Conservation (phyloP, 306 rosid genomes). For the Fragaria ananassa region DNA sequence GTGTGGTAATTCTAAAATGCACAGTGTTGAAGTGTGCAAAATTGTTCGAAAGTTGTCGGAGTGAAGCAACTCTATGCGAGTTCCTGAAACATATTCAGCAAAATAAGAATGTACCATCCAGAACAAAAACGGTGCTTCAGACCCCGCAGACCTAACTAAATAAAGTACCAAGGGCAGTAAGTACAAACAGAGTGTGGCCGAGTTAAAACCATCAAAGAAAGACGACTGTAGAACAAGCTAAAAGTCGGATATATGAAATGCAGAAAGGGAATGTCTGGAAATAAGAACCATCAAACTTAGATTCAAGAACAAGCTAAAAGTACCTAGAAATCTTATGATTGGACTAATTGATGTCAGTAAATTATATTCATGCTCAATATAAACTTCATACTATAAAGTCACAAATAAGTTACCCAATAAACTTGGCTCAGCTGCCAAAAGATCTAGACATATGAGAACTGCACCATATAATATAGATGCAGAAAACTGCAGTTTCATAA, state of each 20-base stretch:
- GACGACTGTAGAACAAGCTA: not conserved
- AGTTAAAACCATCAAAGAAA: not conserved
- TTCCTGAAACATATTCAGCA: conserved; percentile 52
- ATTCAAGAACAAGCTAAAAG: not conserved
- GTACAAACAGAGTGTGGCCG: not conserved
- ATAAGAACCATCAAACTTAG: not conserved
- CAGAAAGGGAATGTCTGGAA: not conserved
- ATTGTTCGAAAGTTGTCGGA: conserved; percentile 79
- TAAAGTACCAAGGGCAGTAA: not conserved
- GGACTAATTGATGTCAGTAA: not conserved
- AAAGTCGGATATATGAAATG: not conserved
- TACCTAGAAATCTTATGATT: not conserved
- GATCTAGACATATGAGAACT: not conserved
- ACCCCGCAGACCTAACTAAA: not conserved
- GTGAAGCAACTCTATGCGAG: conserved; percentile 72
- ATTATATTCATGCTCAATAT: not conserved
- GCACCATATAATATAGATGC: not conserved
- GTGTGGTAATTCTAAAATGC: conserved; percentile 66
- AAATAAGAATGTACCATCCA: conserved; percentile 22
- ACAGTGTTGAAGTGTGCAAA: conserved; percentile 87
- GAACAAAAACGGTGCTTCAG: conserved; percentile 2
- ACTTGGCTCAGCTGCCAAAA: not conserved
- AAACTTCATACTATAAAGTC: not conserved
- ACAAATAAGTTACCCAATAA: not conserved
- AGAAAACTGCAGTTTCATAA: not conserved